Conservation (phyloP, 495 filamentous ascomycete species). For the Aspergillus asperescens region DNA sequence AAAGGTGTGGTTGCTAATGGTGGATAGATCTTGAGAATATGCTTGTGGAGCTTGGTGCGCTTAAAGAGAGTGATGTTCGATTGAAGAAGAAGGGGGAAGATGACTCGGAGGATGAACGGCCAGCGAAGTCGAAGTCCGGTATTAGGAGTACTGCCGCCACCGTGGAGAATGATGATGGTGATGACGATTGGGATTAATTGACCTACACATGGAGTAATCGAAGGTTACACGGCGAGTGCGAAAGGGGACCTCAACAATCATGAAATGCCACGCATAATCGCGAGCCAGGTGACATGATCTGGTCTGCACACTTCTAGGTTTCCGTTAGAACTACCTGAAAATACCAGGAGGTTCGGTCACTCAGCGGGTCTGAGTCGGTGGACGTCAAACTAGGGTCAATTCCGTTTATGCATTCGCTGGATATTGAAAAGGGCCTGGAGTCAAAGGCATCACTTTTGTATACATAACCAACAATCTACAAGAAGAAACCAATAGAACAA, state of each 20-base stretch:
- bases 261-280: neutral
- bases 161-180: conserved; percentile 47
- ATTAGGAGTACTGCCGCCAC: conserved; percentile 25
- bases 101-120: conserved; percentile 50
- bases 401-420: neutral
- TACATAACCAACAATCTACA: neutral
- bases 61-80: conserved; percentile 70
- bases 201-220: neutral
- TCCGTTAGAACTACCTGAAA: too few species aligned
- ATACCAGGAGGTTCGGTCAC: neutral
- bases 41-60: conserved; percentile 73
- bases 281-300: neutral
- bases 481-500: neutral
- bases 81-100: conserved; percentile 48
- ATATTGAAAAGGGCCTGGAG: neutral
- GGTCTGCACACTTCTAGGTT: too few species aligned
- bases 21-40: conserved; percentile 61
- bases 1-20: neutral
- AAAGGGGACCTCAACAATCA: neutral
- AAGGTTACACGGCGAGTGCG: neutral
- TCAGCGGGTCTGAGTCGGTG: conserved; percentile 1
- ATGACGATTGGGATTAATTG: conserved; percentile 72
- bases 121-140: conserved; percentile 24
- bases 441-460: neutral
- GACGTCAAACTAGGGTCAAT: neutral